Evolutionary conservation across 2,329 filamentous ascomycete species (phyloP).

Genomic region (Corniculantispora saksenae): DNA sequence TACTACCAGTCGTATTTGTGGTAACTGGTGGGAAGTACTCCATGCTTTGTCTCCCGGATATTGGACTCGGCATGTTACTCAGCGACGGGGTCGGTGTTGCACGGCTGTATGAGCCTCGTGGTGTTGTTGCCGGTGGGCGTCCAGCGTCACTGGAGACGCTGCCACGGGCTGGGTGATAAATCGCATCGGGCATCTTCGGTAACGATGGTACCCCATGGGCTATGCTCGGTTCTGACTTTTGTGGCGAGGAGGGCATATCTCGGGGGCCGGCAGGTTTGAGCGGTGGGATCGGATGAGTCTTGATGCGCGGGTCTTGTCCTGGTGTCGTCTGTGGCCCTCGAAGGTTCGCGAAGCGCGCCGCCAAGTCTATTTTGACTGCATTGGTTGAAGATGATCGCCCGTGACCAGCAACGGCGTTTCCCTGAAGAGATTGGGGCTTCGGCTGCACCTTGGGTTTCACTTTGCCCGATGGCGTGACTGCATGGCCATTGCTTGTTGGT

Average conservation of each 20-base stretch:
- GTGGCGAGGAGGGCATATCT: conserved; percentile 48
- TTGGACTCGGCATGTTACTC: conserved; percentile 29
- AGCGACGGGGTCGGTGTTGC: conserved; percentile 54
- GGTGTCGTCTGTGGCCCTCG: conserved; percentile 44
- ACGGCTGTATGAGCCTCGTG: conserved; percentile 63
- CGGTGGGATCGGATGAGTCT: conserved; percentile 48
- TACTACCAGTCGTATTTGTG: conserved; percentile 18
- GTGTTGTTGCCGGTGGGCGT: conserved; percentile 64
- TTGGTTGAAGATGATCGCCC: conserved; percentile 30
- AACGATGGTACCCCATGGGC: conserved; percentile 57
- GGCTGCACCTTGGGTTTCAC: conserved; percentile 57
- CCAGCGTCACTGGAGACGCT: conserved; percentile 66
- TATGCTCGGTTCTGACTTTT: conserved; percentile 48
- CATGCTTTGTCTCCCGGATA: conserved; percentile 30
- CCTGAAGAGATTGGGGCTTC: conserved; percentile 68
- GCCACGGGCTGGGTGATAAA: conserved; percentile 76
- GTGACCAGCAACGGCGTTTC: conserved; percentile 49
- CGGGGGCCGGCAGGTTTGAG: conserved; percentile 48
- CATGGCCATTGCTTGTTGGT: neutral
- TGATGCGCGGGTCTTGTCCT: conserved; percentile 55
- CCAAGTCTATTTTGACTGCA: conserved; percentile 49
- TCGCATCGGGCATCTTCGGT: conserved; percentile 72
- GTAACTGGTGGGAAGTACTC: conserved; percentile 33
- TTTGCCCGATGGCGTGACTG: conserved; percentile 31
- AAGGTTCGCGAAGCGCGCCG: conserved; percentile 58